Percentiles rank a stretch among this genome's conserved stretches.
Evolutionary conservation across 208 protist species (phyloP).

Genomic region (Trypanosoma cruzi): DNA sequence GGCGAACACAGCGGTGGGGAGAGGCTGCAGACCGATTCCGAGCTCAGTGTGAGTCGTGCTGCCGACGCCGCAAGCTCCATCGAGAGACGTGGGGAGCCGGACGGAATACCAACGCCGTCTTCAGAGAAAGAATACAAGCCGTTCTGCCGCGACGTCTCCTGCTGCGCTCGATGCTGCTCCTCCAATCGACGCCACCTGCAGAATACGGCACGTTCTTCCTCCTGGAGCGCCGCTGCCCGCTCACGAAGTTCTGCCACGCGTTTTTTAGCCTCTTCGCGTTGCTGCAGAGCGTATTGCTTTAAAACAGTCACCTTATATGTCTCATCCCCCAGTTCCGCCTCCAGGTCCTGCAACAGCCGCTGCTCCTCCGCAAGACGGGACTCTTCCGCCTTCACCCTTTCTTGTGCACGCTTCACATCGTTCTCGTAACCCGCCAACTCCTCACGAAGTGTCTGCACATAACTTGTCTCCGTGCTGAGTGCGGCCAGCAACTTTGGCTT

Average conservation of each 20-base stretch:
- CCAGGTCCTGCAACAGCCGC: neutral
- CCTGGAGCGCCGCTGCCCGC: neutral
- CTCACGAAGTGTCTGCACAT: conserved; percentile 10
- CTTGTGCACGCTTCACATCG: neutral
- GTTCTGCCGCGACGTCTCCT: neutral
- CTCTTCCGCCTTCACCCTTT: neutral
- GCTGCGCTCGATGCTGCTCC: conserved; percentile 5
- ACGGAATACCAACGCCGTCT: conserved; percentile 9
- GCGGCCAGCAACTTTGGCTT: conserved; percentile 1
- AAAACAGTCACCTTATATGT: neutral
- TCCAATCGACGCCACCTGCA: conserved; percentile 16
- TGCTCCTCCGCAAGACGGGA: conserved; percentile 9
- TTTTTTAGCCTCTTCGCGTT: neutral
- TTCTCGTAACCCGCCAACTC: conserved; percentile 16
- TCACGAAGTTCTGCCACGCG: conserved; percentile 11
- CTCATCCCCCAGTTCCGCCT: conserved; percentile 15
- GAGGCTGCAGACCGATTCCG: neutral
- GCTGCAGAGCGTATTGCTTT: conserved; percentile 6
- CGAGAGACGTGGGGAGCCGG: conserved; percentile 5
- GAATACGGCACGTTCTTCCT: conserved; percentile 16
- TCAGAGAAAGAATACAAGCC: conserved; percentile 17
- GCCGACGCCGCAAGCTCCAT: conserved; percentile 8
- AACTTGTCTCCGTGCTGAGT: neutral
- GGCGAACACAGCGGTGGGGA: neutral
- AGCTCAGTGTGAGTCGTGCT: neutral